Percentiles rank a stretch among this genome's conserved stretches.
These are phyloP conservation scores for Dendrothele bispora DNA, from an alignment of 768 basidiomycete genomes.

Conservation along the genomic window DNA sequence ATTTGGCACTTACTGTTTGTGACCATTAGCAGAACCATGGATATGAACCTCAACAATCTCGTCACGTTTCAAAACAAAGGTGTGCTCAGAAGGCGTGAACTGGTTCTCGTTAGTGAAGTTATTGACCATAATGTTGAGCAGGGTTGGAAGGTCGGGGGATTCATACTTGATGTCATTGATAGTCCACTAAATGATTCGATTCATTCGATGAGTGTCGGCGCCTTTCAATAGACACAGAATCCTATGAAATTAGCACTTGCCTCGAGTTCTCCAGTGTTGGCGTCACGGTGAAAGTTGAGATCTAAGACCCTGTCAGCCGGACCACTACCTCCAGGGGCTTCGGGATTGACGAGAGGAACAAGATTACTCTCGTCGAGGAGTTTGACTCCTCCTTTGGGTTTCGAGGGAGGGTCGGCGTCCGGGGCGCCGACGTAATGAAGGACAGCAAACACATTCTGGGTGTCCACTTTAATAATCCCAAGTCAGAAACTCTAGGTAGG, in stretches of 20 bases:
- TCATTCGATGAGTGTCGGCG: neutral
- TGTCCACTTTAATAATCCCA: slow-evolving; percentile 24
- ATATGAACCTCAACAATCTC: slow-evolving; percentile 22
- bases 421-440: slow-evolving; percentile 42
- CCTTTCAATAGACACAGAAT: neutral
- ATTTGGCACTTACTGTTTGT: too few species aligned
- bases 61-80: too few species aligned
- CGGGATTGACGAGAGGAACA: neutral
- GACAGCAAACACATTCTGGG: slow-evolving; percentile 30
- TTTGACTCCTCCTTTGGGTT: neutral
- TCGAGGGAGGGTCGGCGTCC: slow-evolving; percentile 27
- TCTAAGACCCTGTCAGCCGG: slow-evolving; percentile 11
- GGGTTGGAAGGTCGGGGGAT: slow-evolving; percentile 20
- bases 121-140: too few species aligned
- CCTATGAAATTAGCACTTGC: neutral
- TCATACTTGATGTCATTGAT: slow-evolving; percentile 21
- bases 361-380: slow-evolving; percentile 1
- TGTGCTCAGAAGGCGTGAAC: slow-evolving; percentile 19
- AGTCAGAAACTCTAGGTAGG: neutral
- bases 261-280: neutral
- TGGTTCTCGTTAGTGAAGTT: slow-evolving; percentile 12
- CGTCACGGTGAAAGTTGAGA: slow-evolving; percentile 5
- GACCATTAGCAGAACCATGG: too few species aligned
- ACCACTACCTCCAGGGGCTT: slow-evolving; percentile 3
- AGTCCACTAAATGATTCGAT: slow-evolving; percentile 9